Base-by-base conservation (phyloP, 2,329 filamentous ascomycete species). In the Aspergillus versicolor region DNA sequence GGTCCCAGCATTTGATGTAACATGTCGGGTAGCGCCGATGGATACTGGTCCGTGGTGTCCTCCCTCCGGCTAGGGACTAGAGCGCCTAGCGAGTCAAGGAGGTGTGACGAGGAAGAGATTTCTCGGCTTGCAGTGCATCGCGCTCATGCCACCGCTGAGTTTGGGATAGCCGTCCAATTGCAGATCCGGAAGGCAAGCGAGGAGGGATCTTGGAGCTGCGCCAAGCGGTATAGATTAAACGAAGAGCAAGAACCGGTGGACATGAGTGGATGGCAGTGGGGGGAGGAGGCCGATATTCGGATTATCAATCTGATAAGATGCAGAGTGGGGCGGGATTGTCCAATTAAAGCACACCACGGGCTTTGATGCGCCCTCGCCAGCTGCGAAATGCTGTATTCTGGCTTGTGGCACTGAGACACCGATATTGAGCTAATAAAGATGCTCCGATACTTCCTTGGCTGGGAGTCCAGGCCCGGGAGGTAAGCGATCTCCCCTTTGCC, bases 281-380 rank as follows among this genome's bases (percentile, higher is more conserved):
- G 41, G 32, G 32, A 30, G 48, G 32, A 4, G 22, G 24, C 42
- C 41, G 40, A 30, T 27, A 6, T n/a, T 42, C 37, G 22, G 48
- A 24, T 49, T 46, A 56, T 56, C 48, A 56, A 52, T 52, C 48
- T 42, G 54, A 56, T 56, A 56, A 56, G 54, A 56, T 56, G 48
- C 19, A 13, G 24, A 17, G 54, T 56, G 54, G 54, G 44, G 44
- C 9, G 9, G 8, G 7, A 9, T 3, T 30, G 27, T 11, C 27
- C 27, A 30, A 30, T 30, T 4, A 30, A 30, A 30, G 8, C 27
- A 4, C 27, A 30, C 27, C 27, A 4, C 27, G 27, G 27, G 8
- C 27, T 30, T 30, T 30, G 3, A 9, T 30, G 27, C 3, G 5
- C 7, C 7, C 9, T 30, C 27, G 27, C 27, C 27, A 30, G 9